Conservation (phyloP, 2,329 filamentous ascomycete species). For the Nothopassalora personata region DNA sequence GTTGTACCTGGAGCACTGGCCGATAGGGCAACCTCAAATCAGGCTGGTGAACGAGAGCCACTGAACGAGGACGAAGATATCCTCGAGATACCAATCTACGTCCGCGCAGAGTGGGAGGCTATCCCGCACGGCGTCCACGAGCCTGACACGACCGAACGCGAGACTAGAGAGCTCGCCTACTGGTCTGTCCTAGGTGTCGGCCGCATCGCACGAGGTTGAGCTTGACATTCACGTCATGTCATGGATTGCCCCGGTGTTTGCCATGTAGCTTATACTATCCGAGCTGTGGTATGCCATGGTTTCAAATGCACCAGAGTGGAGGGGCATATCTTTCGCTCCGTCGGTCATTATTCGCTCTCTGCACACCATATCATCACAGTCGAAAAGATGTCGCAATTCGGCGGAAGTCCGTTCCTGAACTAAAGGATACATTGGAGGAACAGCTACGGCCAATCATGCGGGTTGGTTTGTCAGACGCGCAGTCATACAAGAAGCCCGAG, state of each 20-base stretch:
- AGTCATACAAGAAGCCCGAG: not conserved
- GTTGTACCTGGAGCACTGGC: conserved; percentile 59
- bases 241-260: not conserved
- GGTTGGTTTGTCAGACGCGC: not conserved
- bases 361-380: not conserved
- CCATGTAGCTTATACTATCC: not conserved
- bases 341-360: not conserved
- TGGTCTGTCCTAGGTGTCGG: conserved; percentile 92
- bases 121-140: conserved; percentile 51
- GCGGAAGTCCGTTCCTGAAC: not conserved
- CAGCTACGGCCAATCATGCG: no score
- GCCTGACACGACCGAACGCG: conserved; percentile 55
- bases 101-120: conserved; percentile 83
- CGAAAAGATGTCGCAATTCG: not conserved
- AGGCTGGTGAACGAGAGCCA: conserved; percentile 36
- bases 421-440: no score
- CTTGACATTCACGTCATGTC: not conserved
- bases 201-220: conserved; percentile 51
- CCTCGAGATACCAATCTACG: conserved; percentile 90
- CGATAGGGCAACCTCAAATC: conserved; percentile 19
- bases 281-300: not conserved
- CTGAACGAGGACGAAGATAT: conserved; percentile 55
- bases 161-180: conserved; percentile 85
- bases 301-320: no score
- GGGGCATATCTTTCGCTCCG: no score